Percentiles rank a stretch among this genome's conserved stretches.
Conservation (phyloP, 352 stramenopile species). For the Phytophthora nicotianae region DNA sequence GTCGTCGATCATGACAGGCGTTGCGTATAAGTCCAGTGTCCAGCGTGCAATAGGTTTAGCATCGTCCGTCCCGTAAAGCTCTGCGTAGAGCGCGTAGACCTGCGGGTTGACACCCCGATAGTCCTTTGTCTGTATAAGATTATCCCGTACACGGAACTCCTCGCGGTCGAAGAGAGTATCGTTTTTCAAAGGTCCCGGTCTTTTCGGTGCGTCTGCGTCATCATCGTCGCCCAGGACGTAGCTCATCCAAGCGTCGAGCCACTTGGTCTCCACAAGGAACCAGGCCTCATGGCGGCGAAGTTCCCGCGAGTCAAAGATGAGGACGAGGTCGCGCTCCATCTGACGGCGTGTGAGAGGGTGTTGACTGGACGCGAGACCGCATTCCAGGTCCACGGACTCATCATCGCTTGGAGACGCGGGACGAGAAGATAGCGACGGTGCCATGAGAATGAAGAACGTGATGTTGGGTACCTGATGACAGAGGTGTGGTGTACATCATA, state of each 20-base stretch:
- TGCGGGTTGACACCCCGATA: constrained; percentile 82
- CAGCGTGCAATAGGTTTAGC: constrained; percentile 74
- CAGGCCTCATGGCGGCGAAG: constrained; percentile 74
- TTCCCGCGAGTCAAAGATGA: constrained; percentile 69
- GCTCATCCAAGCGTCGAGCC: constrained; percentile 82
- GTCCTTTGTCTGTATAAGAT: constrained; percentile 65
- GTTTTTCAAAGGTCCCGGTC: constrained; percentile 72
- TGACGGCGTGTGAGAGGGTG: constrained; percentile 15
- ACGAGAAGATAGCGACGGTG: constrained; percentile 13
- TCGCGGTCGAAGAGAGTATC: constrained; percentile 74
- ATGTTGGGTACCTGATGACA: not conserved
- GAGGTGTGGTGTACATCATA: not conserved
- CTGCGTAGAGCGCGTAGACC: constrained; percentile 77
- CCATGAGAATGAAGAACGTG: constrained; percentile 11
- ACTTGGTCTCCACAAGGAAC: constrained; percentile 80
- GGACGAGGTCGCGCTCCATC: constrained; percentile 66
- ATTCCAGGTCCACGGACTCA: constrained; percentile 32
- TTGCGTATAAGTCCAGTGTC: constrained; percentile 82
- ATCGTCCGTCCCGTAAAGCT: constrained; percentile 72
- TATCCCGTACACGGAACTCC: constrained; percentile 67
- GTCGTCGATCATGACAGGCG: constrained; percentile 80
- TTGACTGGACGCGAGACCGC: constrained; percentile 5
- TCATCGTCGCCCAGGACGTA: constrained; percentile 77
- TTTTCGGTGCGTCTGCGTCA: constrained; percentile 47
- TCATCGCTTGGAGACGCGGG: constrained; percentile 6